Evolutionary conservation across 2,329 filamentous ascomycete species (phyloP), one percentile per base, ranked within the genome.

Genomic region (Apiospora malaysiana): DNA sequence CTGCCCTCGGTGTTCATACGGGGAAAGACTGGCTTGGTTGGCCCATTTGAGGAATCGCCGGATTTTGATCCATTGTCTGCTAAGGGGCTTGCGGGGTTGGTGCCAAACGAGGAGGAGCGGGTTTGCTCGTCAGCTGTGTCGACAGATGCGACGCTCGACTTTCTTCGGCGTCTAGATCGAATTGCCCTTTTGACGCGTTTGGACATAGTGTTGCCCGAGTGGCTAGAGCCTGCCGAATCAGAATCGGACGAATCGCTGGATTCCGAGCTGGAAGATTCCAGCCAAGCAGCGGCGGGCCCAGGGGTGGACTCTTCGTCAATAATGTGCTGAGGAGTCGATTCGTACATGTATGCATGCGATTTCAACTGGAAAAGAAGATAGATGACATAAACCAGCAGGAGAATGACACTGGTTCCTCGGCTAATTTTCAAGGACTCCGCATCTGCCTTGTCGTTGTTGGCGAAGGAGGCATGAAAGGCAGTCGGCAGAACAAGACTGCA

Each of bases 321-420:
- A 72, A 97, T 92, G 76, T 95, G 92, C 82, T 97, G 94, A 12
- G 95, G 95, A 6, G 93, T 97, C 75, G 94, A 96, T 81, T 94
- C 93, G 76, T 97, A 97, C 85, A 97, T 91, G 82, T 97, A 97
- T 10, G 93, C 89, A 79, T 97, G 94, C 1, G 94, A 96, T 82
- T 97, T 97, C 72, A 97, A 89, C 83, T 97, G 94, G 82, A 97
- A 97, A 25, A 97, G 79, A 45, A 97, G 88, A 78, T 97, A 97
- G 23, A 97, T 83, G 65, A 91, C 83, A 79, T 97, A 97, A 14
- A 97, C 92, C 45, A 97, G 79, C 1, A 97, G 86, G 10, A 97
- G 84, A 68, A 97, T 86, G 42, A 97, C 91, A 82, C 94, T 97
- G 45, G 94, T 97, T 73, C 94, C 94, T 68, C 94, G 93, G 79